phyloP scores from a whole-genome alignment of 352 stramenopile species.

The Aphanomyces stellatus region DNA sequence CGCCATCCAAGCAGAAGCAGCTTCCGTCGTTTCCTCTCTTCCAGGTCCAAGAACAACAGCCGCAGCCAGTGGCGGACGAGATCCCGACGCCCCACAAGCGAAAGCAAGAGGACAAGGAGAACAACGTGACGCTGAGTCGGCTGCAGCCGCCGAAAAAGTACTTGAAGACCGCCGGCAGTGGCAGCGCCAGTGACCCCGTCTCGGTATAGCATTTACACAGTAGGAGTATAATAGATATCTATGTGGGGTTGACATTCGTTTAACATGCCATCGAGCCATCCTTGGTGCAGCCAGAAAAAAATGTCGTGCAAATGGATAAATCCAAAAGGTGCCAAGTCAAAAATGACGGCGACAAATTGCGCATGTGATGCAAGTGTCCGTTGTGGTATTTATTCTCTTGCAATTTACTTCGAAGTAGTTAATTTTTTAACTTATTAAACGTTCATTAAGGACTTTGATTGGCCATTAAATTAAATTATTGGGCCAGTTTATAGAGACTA shows the following conservation, averaged over 20 bases:
- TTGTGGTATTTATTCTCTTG: neutral
- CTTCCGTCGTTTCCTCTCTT: neutral
- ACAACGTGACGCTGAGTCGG: neutral
- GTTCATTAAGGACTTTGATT: neutral
- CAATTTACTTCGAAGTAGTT: neutral
- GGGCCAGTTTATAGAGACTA: neutral
- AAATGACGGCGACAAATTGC: neutral
- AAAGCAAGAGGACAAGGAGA: neutral
- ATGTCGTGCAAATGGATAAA: too few species aligned
- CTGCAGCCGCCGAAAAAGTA: slow-evolving; percentile 18
- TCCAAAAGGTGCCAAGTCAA: too few species aligned
- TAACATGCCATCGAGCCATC: neutral
- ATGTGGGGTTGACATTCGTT: neutral
- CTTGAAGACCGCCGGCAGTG: neutral
- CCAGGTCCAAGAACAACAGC: too few species aligned
- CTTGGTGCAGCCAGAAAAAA: neutral
- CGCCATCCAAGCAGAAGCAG: too few species aligned
- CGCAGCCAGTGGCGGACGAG: neutral
- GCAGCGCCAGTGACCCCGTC: too few species aligned
- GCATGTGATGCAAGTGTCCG: too few species aligned
- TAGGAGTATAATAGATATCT: neutral
- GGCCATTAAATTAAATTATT: neutral
- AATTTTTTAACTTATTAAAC: neutral
- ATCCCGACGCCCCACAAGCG: neutral
- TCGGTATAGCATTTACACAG: neutral